Evolutionary conservation across 805 yeast species (phyloP).

Genomic region (Yarrowia sp.): DNA sequence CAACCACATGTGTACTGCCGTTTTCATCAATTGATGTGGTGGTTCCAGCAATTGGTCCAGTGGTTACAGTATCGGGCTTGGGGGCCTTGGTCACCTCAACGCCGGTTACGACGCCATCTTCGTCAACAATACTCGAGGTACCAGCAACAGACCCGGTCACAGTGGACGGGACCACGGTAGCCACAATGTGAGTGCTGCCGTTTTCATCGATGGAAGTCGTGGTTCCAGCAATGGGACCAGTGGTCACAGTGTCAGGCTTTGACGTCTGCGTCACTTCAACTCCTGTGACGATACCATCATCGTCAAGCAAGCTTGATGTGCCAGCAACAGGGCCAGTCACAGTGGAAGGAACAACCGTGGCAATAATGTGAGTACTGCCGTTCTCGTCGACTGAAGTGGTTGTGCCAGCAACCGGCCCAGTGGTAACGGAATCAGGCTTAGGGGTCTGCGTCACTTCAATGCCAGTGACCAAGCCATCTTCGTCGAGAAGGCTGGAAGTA

Average conservation of each 20-base stretch:
- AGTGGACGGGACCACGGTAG: not conserved
- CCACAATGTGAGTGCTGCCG: not conserved
- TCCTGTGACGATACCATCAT: too few relatives aligned
- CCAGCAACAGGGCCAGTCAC: too few relatives aligned
- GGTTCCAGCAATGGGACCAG: not conserved
- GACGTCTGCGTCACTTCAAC: too few relatives aligned
- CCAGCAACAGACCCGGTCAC: not conserved
- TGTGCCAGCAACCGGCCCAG: not conserved
- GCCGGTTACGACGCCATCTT: not conserved
- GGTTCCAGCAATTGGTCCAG: not conserved
- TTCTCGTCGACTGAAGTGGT: not conserved
- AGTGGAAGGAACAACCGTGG: too few relatives aligned
- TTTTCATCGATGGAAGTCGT: not conserved
- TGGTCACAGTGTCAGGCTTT: not conserved
- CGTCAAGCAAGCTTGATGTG: too few relatives aligned
- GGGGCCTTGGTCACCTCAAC: not conserved
- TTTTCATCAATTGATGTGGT: not conserved
- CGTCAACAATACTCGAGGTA: not conserved
- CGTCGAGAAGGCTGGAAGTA: not conserved
- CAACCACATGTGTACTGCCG: not conserved
- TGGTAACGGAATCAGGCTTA: not conserved
- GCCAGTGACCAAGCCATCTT: not conserved
- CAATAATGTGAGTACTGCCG: too few relatives aligned
- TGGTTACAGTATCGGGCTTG: not conserved
- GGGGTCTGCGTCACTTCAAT: not conserved